Conservation (phyloP, 2,329 filamentous ascomycete species). For the Monosporascus sp. region DNA sequence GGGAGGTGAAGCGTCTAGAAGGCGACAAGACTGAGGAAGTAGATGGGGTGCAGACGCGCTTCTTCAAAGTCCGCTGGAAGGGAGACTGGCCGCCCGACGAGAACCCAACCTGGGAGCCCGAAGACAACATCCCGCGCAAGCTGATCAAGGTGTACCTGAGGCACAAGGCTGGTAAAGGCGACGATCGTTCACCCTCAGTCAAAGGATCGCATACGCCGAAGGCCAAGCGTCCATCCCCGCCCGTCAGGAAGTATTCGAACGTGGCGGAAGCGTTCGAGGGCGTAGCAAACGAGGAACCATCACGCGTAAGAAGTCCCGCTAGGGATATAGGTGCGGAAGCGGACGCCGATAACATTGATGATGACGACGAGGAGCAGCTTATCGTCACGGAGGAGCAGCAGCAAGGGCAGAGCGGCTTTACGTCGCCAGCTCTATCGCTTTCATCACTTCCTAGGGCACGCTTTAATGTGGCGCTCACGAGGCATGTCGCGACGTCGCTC, state of each 20-base stretch:
- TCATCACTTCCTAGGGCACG: background rate
- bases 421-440: background rate
- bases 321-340: background rate
- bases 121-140: conserved; percentile 39
- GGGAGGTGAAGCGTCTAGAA: conserved; percentile 41
- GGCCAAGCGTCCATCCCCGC: background rate
- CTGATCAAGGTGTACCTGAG: conserved; percentile 39
- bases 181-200: background rate
- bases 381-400: conserved; percentile 11
- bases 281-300: conserved; percentile 9
- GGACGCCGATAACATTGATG: background rate
- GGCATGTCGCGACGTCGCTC: conserved; percentile 5
- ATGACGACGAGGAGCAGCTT: conserved; percentile 12
- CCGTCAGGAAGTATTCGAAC: conserved; percentile 26
- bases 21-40: conserved; percentile 34
- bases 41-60: conserved; percentile 31
- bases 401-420: background rate
- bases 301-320: background rate
- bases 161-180: conserved; percentile 19
- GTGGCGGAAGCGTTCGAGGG: conserved; percentile 30
- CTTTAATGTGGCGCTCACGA: conserved; percentile 1
- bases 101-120: conserved; percentile 55
- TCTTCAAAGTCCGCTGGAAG: conserved; percentile 51
- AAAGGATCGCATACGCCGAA: background rate
- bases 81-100: conserved; percentile 51